Evolutionary conservation across 2,329 filamentous ascomycete species (phyloP), one percentile per base, ranked within the genome.

Genomic region (Sclerotinia minor): DNA sequence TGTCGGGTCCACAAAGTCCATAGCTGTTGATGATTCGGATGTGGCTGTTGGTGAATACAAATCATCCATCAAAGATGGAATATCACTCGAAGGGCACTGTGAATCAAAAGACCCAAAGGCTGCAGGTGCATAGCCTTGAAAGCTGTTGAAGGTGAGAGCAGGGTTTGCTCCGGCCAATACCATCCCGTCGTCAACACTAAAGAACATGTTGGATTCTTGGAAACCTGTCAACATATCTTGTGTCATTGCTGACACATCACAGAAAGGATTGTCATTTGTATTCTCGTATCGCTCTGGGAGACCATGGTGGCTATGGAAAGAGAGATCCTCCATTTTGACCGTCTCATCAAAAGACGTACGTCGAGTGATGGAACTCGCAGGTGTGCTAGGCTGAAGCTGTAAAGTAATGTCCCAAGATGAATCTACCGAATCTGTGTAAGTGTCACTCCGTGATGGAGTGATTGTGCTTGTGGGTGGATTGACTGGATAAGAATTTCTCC

Each of bases 1-100:
- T 1, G 73, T 73, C 8, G 73, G 74, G 26, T 71, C 67, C 6
- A 75, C 73, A 66, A 72, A 75, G 52, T 73, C 68, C 41, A 70
- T 69, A 15, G 70, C 68, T 0, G 57, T 53, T 24, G 69, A 71
- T 45, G 68, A 69, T n/a, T 64, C 64, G 13, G 67, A 52, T 5
- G 64, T 70, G 2, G 72, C 73, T 9, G 63, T 61, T 29, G 71
- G 70, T 1, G 73, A 74, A 53, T 68, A 73, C 0, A 71, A 55
- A 26, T 72, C 71, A 13, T 71, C 57, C 44, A 71, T 68, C 29
- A 73, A 57, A n/a, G 69, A 58, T 49, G 71, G 71, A 13, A 68
- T 64, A 19, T 68, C 55, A 58, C 64, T 69, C n/a, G 70, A 57
- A n/a, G 67, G 65, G 45, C 71, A 45, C 9, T 68, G 59, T 38